Evolutionary conservation across 768 basidiomycete species (phyloP).

Genomic region (Hemileccinum rubropunctum): DNA sequence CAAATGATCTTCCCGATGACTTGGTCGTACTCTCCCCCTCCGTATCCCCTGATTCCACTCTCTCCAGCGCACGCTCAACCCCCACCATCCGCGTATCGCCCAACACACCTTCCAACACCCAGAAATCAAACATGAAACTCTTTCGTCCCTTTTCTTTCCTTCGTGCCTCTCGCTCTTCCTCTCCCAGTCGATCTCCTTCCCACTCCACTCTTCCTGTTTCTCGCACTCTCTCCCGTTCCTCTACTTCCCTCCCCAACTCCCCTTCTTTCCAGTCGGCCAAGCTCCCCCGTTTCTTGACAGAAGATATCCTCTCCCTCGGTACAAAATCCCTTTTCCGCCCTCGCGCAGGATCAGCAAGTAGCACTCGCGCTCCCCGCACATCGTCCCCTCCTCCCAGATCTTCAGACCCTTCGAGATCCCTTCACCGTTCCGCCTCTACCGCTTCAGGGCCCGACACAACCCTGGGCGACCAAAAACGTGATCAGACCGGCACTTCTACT

Average conservation of each 20-base stretch:
- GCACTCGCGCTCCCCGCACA: background rate
- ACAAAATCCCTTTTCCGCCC: slow-evolving; percentile 30
- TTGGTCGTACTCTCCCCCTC: slow-evolving; percentile 15
- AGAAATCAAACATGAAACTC: slow-evolving; percentile 16
- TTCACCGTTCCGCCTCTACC: slow-evolving; percentile 20
- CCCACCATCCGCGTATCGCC: slow-evolving; percentile 18
- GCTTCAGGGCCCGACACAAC: slow-evolving; percentile 11
- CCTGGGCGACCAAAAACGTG: background rate
- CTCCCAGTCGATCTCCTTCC: slow-evolving; percentile 8
- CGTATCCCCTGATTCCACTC: slow-evolving; percentile 19
- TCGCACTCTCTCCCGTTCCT: slow-evolving; percentile 3
- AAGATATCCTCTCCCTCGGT: slow-evolving; percentile 31
- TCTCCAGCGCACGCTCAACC: slow-evolving; percentile 20
- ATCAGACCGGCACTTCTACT: slow-evolving; percentile 3
- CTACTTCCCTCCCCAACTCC: slow-evolving; percentile 13
- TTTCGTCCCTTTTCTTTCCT: slow-evolving; percentile 22
- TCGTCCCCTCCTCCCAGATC: slow-evolving; percentile 18
- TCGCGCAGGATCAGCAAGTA: slow-evolving; percentile 17
- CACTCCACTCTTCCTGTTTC: slow-evolving; percentile 16
- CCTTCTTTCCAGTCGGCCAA: slow-evolving; percentile 10
- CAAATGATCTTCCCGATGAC: slow-evolving; percentile 4
- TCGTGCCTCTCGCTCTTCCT: slow-evolving; percentile 12
- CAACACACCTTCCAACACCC: background rate
- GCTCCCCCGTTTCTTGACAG: slow-evolving; percentile 22
- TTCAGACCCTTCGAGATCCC: slow-evolving; percentile 3